Evolutionary conservation across 441 rosid species (phyloP), one percentile per base, ranked within the genome.

Genomic region (Gossypium gossypioides): DNA sequence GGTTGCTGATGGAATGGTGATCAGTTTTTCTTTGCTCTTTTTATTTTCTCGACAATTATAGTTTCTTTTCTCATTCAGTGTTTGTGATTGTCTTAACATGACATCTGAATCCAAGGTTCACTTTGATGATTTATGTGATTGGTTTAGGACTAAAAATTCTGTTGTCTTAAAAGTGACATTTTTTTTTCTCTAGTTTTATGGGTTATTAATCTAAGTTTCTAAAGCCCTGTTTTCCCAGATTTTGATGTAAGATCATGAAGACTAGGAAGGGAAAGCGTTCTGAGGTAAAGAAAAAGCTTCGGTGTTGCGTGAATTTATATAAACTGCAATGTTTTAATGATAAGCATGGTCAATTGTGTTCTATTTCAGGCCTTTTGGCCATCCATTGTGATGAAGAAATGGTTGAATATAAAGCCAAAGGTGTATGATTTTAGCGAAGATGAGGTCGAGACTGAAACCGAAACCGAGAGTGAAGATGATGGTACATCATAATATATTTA

Each of bases 381-480:
- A 50, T 96, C 97, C 59, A 80, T 88, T 81, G 89, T 96, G 71
- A 88, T 93, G 97, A 96, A 93, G 86, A 96, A 93, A 80, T 96
- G 99, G 99, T 57, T 96, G 19, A 96, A 96, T 74, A 91, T 91
- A 76, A 86, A 86, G 79, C 99, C 98, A 0, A 84, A 84, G 84
- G 84, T 77, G 21, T 73, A 79, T 62, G 99, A 96, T 71, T 96
- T 96, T 79, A 96, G 99, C 34, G 99, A 91, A 79, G 99, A 96
- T 63, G 99, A 96, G 81, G 78, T 76, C 6, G 95, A 90, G 72
- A 90, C 99, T 0, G 97, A 90, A 72, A 90, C 99, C 0, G 97
- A 93, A 72, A 86, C 82, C 6, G 99, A 95, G 79, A 93, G 98
- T 71, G 98, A 96, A 81, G 98, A 96, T 72, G 98, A 93, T 50